A percentile compares a stretch with the other conserved stretches of the same genome.
phyloP scores from a whole-genome alignment of 1,284 basidiomycete species.

The Ustanciosporium gigantosporum region DNA sequence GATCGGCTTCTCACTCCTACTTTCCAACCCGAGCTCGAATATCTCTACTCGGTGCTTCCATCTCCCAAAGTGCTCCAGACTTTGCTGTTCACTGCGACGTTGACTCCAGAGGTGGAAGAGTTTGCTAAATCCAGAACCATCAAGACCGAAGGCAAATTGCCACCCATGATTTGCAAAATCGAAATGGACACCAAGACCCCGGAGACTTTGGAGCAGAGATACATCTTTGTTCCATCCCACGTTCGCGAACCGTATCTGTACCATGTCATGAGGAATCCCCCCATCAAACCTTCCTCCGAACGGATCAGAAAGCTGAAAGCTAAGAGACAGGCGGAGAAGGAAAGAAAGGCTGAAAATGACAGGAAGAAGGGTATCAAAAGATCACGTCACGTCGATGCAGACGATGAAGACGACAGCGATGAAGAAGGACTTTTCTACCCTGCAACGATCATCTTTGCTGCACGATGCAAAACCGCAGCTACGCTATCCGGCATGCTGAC shows the following conservation, averaged over 20 bases:
- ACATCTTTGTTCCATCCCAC: constrained; percentile 91
- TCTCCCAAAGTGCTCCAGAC: constrained; percentile 77
- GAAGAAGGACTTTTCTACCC: constrained; percentile 61
- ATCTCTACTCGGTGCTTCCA: constrained; percentile 75
- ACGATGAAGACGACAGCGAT: constrained; percentile 23
- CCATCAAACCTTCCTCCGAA: constrained; percentile 61
- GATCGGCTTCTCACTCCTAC: constrained; percentile 88
- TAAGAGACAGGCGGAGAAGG: constrained; percentile 54
- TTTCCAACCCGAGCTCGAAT: constrained; percentile 82
- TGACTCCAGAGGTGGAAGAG: constrained; percentile 82
- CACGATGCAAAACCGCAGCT: constrained; percentile 82
- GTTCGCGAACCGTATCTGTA: constrained; percentile 91
- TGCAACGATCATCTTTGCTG: constrained; percentile 93
- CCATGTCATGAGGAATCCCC: constrained; percentile 81
- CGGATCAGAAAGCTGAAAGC: constrained; percentile 50
- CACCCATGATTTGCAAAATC: constrained; percentile 85
- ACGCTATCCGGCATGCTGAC: constrained; percentile 72
- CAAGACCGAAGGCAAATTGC: constrained; percentile 80
- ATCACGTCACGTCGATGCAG: constrained; percentile 10
- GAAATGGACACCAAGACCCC: constrained; percentile 75
- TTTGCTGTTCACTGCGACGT: constrained; percentile 92
- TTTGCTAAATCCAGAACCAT: constrained; percentile 73
- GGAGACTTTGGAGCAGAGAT: constrained; percentile 83
- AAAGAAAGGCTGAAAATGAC: constrained; percentile 26
- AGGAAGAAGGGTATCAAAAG: constrained; percentile 25